A percentile compares a stretch with the other conserved stretches of the same genome.
Conservation (phyloP, 202 grass and related monocot genomes). For the Zoysia matrella region DNA sequence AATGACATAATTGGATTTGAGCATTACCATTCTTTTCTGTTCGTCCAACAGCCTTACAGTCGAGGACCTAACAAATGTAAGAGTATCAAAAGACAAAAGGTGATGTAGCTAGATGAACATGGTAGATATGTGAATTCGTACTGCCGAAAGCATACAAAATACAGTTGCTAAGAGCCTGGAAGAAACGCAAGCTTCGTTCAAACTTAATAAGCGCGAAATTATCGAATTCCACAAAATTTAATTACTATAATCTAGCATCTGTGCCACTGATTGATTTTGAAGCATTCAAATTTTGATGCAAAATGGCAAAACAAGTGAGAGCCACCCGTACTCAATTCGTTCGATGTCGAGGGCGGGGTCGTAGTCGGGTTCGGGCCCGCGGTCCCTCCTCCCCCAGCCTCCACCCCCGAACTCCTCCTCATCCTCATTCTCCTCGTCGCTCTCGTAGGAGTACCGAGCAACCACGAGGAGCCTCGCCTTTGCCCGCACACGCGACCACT, state of each 20-base stretch:
- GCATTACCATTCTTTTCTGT: conserved; percentile 83
- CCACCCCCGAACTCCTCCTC: conserved; percentile 45
- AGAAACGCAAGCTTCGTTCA: background rate
- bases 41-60: conserved; percentile 2
- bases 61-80: conserved; percentile 51
- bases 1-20: conserved; percentile 29
- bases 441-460: conserved; percentile 57
- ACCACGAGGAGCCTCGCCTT: conserved; percentile 43
- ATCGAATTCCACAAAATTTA: background rate
- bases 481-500: background rate
- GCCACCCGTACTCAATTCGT: conserved; percentile 55
- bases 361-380: conserved; percentile 53
- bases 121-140: background rate
- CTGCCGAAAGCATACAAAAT: conserved; percentile 11
- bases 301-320: background rate
- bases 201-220: background rate
- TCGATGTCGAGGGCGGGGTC: conserved; percentile 88
- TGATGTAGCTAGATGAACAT: conserved; percentile 1
- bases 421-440: conserved; percentile 23
- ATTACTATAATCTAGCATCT: background rate
- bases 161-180: background rate
- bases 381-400: conserved; percentile 42
- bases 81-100: conserved; percentile 1
- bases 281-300: background rate
- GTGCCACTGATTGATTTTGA: background rate